Evolutionary conservation across 148 eudicot genomes (phyloP).

Genomic region (Pouteria glomerata): DNA sequence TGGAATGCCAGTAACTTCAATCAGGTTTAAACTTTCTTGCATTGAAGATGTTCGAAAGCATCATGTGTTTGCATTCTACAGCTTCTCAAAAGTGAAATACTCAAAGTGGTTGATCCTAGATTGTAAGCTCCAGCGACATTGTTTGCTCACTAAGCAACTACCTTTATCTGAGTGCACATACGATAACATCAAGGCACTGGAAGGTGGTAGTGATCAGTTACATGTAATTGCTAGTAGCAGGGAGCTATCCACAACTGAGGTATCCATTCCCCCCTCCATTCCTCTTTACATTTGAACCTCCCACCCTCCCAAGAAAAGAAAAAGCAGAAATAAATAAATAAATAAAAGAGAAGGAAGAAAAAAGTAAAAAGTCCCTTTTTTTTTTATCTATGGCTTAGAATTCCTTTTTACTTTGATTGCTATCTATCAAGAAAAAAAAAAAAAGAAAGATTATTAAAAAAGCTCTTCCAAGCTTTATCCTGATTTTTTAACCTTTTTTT

Average conservation of each 20-base stretch:
- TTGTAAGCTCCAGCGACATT: slow-evolving; percentile 43
- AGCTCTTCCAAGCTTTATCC: no score
- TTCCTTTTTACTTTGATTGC: background rate
- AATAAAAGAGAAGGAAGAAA: no score
- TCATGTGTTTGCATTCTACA: slow-evolving; percentile 52
- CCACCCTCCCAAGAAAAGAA: no score
- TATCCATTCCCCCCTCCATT: slow-evolving; percentile 24
- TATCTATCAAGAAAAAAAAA: background rate
- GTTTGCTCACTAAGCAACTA: slow-evolving; percentile 54
- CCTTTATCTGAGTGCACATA: slow-evolving; percentile 80
- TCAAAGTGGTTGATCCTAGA: slow-evolving; percentile 67
- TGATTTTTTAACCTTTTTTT: no score
- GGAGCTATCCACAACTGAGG: slow-evolving; percentile 40
- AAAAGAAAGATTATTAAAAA: no score
- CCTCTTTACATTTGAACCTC: background rate
- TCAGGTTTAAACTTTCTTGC: slow-evolving; percentile 54
- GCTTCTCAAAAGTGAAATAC: slow-evolving; percentile 42
- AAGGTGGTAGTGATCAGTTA: no score
- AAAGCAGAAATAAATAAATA: no score
- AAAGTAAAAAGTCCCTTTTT: no score
- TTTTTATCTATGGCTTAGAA: no score
- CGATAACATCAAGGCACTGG: slow-evolving; percentile 73
- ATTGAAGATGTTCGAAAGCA: slow-evolving; percentile 47
- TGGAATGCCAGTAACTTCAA: slow-evolving; percentile 71
- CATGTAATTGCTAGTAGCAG: slow-evolving; percentile 19